Percentiles rank a stretch among this genome's conserved stretches.
These are phyloP conservation scores for Fusarium devonianum DNA, from an alignment of 2,329 filamentous ascomycete species.

Conservation along the genomic window DNA sequence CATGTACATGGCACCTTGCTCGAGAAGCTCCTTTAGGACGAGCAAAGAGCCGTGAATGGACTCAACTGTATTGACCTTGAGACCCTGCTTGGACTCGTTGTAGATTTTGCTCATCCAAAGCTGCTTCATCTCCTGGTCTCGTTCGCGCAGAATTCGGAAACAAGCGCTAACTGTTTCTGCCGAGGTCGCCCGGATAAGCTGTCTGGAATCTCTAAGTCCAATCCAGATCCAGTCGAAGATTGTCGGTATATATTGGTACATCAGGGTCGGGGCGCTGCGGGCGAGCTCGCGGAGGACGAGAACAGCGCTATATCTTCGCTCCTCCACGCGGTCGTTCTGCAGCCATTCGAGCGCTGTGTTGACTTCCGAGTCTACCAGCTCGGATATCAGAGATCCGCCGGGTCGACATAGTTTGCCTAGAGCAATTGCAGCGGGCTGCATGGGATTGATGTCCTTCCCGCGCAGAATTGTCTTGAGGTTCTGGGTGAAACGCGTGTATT, in stretches of 20 bases:
- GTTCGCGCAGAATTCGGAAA: conserved; percentile 92
- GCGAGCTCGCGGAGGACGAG: conserved; percentile 90
- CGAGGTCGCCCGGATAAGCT: conserved; percentile 89
- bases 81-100: conserved; percentile 80
- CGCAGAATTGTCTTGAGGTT: conserved; percentile 87
- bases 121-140: conserved; percentile 86
- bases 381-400: conserved; percentile 91
- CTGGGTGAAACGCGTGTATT: conserved; percentile 92
- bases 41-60: conserved; percentile 93
- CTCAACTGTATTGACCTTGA: conserved; percentile 83
- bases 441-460: conserved; percentile 88
- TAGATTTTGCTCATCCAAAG: conserved; percentile 92
- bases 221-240: conserved; percentile 98
- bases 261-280: conserved; percentile 89
- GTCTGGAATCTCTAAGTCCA: conserved; percentile 85
- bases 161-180: conserved; percentile 93
- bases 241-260: conserved; percentile 94
- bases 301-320: conserved; percentile 90
- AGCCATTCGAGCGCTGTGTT: conserved; percentile 97
- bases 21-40: conserved; percentile 88
- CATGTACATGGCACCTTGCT: conserved; percentile 99
- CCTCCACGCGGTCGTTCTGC: conserved; percentile 92
- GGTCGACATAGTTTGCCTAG: conserved; percentile 90
- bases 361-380: conserved; percentile 95
- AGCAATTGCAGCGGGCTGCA: conserved; percentile 88